Evolutionary conservation across 176 grass and related monocot species (phyloP).

Genomic region (Olyra latifolia): DNA sequence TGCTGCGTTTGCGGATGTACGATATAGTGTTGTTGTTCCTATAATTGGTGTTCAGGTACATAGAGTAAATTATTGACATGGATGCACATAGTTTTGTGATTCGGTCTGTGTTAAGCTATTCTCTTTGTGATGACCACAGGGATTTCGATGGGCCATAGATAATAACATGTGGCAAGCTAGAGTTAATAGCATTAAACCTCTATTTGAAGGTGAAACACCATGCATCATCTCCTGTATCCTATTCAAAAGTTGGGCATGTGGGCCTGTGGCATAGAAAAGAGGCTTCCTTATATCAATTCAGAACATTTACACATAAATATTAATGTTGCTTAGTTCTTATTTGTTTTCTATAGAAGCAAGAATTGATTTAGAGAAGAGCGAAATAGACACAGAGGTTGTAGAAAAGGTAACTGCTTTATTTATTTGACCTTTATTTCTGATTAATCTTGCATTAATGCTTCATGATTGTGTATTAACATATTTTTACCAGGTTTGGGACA

Average conservation of each 20-base stretch:
- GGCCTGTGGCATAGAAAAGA: background rate
- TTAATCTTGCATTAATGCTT: background rate
- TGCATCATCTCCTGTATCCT: background rate
- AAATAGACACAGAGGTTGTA: constrained; percentile 74
- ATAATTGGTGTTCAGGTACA: constrained; percentile 92
- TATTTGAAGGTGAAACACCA: constrained; percentile 78
- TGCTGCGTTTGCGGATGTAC: constrained; percentile 71
- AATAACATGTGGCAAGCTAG: constrained; percentile 87
- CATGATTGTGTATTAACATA: background rate
- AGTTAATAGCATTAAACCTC: constrained; percentile 73
- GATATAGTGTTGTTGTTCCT: constrained; percentile 74
- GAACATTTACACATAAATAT: background rate
- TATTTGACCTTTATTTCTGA: constrained; percentile 21
- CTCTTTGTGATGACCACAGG: constrained; percentile 42
- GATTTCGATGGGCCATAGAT: constrained; percentile 87
- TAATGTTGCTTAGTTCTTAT: constrained; percentile 3
- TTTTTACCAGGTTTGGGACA: constrained; percentile 76
- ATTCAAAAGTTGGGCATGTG: background rate
- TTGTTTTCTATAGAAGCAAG: constrained; percentile 56
- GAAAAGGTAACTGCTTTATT: constrained; percentile 53
- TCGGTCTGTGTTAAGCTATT: constrained; percentile 13
- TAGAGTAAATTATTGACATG: background rate
- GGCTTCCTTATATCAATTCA: background rate
- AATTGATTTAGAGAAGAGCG: constrained; percentile 65
- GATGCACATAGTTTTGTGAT: constrained; percentile 1